phyloP scores from a whole-genome alignment of 768 basidiomycete genomes.

The Pulveroboletus sp. region DNA sequence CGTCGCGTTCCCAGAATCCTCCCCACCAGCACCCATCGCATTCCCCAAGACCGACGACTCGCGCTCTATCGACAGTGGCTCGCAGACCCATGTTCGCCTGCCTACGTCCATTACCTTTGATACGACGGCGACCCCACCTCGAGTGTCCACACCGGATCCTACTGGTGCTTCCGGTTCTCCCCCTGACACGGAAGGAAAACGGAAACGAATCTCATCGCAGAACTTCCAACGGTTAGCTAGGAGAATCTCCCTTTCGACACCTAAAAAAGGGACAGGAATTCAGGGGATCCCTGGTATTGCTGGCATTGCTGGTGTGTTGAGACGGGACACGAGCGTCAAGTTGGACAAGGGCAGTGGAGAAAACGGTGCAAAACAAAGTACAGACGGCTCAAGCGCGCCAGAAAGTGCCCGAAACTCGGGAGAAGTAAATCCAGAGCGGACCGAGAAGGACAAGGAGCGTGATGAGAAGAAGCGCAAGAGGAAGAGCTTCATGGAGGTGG shows the following conservation, averaged over 20 bases:
- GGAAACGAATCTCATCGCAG: slow-evolving; percentile 79
- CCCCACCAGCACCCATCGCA: slow-evolving; percentile 32
- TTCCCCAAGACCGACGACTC: slow-evolving; percentile 42
- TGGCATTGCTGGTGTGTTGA: slow-evolving; percentile 28
- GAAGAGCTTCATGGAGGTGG: slow-evolving; percentile 50
- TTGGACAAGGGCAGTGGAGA: slow-evolving; percentile 39
- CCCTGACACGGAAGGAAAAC: slow-evolving; percentile 69
- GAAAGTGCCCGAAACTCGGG: slow-evolving; percentile 40
- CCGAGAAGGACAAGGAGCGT: slow-evolving; percentile 52
- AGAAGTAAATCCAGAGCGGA: slow-evolving; percentile 49
- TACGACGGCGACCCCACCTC: slow-evolving; percentile 52
- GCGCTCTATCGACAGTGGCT: slow-evolving; percentile 28
- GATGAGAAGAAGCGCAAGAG: slow-evolving; percentile 62
- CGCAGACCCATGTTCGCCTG: slow-evolving; percentile 24
- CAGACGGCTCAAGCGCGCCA: slow-evolving; percentile 35
- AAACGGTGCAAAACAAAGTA: slow-evolving; percentile 14
- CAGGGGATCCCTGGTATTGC: slow-evolving; percentile 36
- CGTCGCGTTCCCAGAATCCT: slow-evolving; percentile 36
- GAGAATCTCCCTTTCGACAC: slow-evolving; percentile 62
- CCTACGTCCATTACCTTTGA: slow-evolving; percentile 61
- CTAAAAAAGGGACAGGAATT: slow-evolving; percentile 52
- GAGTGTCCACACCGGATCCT: slow-evolving; percentile 71
- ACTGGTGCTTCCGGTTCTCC: slow-evolving; percentile 53
- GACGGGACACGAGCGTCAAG: slow-evolving; percentile 34
- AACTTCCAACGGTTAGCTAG: slow-evolving; percentile 82